Evolutionary conservation across 1,284 basidiomycete species (phyloP).

Genomic region (Gymnopus androsaceus): DNA sequence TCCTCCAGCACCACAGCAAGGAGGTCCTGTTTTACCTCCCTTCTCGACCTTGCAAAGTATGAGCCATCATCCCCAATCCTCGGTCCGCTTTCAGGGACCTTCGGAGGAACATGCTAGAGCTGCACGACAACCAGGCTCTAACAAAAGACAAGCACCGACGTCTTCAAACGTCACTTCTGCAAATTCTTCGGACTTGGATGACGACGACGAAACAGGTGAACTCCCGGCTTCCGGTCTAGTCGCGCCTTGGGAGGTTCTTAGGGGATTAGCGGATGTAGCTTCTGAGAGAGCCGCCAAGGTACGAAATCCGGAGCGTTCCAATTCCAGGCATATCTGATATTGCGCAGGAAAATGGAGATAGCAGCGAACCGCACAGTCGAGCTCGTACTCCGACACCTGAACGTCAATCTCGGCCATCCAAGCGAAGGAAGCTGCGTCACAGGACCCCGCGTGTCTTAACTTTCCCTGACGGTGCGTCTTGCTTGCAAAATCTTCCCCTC

Average conservation of each 20-base stretch:
- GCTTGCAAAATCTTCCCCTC: slow-evolving; percentile 18
- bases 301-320: slow-evolving; percentile 20
- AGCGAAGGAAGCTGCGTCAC: slow-evolving; percentile 71
- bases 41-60: slow-evolving; percentile 69
- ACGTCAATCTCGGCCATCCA: slow-evolving; percentile 61
- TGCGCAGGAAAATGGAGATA: slow-evolving; percentile 69
- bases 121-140: slow-evolving; percentile 33
- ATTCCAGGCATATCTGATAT: slow-evolving; percentile 4
- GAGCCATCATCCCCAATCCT: slow-evolving; percentile 48
- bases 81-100: slow-evolving; percentile 54
- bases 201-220: slow-evolving; percentile 73
- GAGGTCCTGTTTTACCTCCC: slow-evolving; percentile 63
- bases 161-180: slow-evolving; percentile 71
- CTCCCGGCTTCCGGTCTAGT: slow-evolving; percentile 78
- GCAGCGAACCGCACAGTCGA: slow-evolving; percentile 73
- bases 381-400: slow-evolving; percentile 71
- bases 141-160: slow-evolving; percentile 60
- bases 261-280: slow-evolving; percentile 78
- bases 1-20: slow-evolving; percentile 27
- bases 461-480: slow-evolving; percentile 66
- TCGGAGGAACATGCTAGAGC: slow-evolving; percentile 35
- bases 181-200: slow-evolving; percentile 75
- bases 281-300: slow-evolving; percentile 76
- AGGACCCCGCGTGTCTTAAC: slow-evolving; percentile 49
- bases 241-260: slow-evolving; percentile 81